A percentile compares a stretch with the other conserved stretches of the same genome.
Conservation (phyloP, 2,329 filamentous ascomycete species). For the Beauveria caledonica region DNA sequence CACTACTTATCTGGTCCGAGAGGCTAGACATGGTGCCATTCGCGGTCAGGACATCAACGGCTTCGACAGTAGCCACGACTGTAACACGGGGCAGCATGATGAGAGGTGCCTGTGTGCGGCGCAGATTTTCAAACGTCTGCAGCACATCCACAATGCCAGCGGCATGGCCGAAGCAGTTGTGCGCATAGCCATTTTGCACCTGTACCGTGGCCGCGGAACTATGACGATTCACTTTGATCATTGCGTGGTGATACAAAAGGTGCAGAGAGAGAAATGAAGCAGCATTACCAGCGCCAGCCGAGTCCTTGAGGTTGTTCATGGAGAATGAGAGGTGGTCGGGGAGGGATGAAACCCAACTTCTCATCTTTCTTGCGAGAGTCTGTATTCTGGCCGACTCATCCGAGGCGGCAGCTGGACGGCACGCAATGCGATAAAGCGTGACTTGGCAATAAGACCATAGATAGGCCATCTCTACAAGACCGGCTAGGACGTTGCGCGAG, state of each 20-base stretch:
- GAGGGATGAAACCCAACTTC: slow-evolving; percentile 50
- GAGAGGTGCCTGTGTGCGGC: slow-evolving; percentile 23
- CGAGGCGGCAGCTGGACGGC: slow-evolving; percentile 20
- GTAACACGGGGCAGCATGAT: slow-evolving; percentile 51
- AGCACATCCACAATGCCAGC: slow-evolving; percentile 41
- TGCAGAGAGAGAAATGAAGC: slow-evolving; percentile 58
- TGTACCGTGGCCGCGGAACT: slow-evolving; percentile 32
- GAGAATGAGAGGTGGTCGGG: slow-evolving; percentile 48
- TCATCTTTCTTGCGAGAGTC: slow-evolving; percentile 41
- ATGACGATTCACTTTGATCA: slow-evolving; percentile 59
- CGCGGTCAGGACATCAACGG: slow-evolving; percentile 58
- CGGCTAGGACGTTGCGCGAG: slow-evolving; percentile 45
- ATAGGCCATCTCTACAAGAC: slow-evolving; percentile 53
- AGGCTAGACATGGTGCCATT: slow-evolving; percentile 46
- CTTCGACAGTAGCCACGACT: slow-evolving; percentile 53
- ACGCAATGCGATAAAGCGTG: slow-evolving; percentile 40
- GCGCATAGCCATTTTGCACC: slow-evolving; percentile 36
- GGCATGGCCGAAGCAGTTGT: slow-evolving; percentile 43
- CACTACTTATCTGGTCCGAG: slow-evolving; percentile 42
- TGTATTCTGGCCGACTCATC: slow-evolving; percentile 30
- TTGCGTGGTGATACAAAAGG: slow-evolving; percentile 55
- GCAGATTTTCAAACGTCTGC: slow-evolving; percentile 31
- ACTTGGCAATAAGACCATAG: slow-evolving; percentile 58
- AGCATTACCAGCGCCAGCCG: slow-evolving; percentile 42
- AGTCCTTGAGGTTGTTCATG: slow-evolving; percentile 47